Evolutionary conservation across 768 basidiomycete species (phyloP).

Genomic region (Collybia sordida): DNA sequence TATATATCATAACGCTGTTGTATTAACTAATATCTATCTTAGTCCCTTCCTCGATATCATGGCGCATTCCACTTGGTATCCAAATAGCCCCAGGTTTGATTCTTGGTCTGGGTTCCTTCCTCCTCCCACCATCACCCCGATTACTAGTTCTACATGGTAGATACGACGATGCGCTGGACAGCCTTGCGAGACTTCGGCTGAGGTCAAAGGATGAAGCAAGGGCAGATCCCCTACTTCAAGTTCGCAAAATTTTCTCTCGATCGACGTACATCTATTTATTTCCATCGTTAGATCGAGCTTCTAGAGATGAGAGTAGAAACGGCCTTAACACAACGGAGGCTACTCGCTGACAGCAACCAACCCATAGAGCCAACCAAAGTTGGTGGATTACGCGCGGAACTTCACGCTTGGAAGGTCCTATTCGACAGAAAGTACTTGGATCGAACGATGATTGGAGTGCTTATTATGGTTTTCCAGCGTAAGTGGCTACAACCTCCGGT

Average conservation of each 20-base stretch:
- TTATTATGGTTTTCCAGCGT: constrained; percentile 88
- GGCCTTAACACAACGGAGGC: constrained; percentile 42
- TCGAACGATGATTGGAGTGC: constrained; percentile 67
- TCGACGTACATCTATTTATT: too few species aligned
- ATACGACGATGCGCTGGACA: constrained; percentile 54
- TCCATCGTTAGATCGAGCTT: constrained; percentile 55
- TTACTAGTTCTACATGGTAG: constrained; percentile 55
- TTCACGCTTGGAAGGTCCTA: constrained; percentile 53
- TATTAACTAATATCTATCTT: background rate
- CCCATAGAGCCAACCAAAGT: background rate
- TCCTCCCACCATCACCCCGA: constrained; percentile 64
- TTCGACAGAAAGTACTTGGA: constrained; percentile 52
- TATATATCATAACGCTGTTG: background rate
- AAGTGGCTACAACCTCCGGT: constrained; percentile 17
- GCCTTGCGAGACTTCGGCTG: constrained; percentile 57
- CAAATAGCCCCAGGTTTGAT: constrained; percentile 71
- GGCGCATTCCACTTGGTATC: constrained; percentile 75
- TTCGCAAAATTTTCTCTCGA: background rate
- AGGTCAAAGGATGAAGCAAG: constrained; percentile 43
- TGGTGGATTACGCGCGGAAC: constrained; percentile 29
- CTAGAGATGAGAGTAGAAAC: constrained; percentile 76
- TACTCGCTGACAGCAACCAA: constrained; percentile 2
- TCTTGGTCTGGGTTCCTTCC: constrained; percentile 59
- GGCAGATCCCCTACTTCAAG: constrained; percentile 39
- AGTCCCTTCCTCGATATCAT: constrained; percentile 68